phyloP scores from a whole-genome alignment of 108 stramenopile genomes.

The Pseudonitzschia pungens region DNA sequence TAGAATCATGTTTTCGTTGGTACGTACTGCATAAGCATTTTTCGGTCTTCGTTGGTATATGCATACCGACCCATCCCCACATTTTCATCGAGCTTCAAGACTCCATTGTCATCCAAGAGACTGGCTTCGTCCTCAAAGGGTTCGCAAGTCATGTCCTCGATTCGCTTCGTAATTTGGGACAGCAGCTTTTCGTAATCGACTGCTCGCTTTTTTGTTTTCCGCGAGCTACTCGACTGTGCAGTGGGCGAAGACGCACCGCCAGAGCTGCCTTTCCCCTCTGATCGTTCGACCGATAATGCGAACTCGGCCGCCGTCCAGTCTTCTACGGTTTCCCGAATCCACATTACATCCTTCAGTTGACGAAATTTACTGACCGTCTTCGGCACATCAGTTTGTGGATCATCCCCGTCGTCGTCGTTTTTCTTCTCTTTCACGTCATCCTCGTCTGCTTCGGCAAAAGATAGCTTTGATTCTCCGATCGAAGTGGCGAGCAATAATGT shows the following conservation, averaged over 20 bases:
- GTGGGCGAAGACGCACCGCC: slow-evolving; percentile 1
- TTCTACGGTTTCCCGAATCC: slow-evolving; percentile 83
- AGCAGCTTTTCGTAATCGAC: slow-evolving; percentile 86
- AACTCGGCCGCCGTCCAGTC: slow-evolving; percentile 89
- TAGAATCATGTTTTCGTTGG: background rate
- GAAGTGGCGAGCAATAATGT: background rate
- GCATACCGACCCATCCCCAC: slow-evolving; percentile 67
- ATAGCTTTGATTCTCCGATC: background rate
- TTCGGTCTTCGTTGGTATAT: slow-evolving; percentile 63
- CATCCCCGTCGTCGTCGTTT: background rate
- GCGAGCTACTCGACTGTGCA: slow-evolving; percentile 8
- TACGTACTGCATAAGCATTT: slow-evolving; percentile 55
- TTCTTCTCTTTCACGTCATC: background rate
- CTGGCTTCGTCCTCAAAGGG: slow-evolving; percentile 23
- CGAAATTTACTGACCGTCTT: slow-evolving; percentile 51
- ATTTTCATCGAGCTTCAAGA: slow-evolving; percentile 19
- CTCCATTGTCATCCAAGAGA: slow-evolving; percentile 13
- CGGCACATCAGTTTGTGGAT: background rate
- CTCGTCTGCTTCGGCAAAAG: background rate
- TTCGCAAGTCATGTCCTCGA: slow-evolving; percentile 63
- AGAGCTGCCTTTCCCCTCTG: background rate
- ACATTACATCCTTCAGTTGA: slow-evolving; percentile 84
- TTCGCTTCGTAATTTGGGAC: slow-evolving; percentile 63
- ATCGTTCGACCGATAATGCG: slow-evolving; percentile 60
- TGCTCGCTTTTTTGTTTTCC: slow-evolving; percentile 53